A percentile compares a stretch with the other conserved stretches of the same genome.
phyloP scores from a whole-genome alignment of 2,329 filamentous ascomycete genomes.

The Cladophialophora bantiana region DNA sequence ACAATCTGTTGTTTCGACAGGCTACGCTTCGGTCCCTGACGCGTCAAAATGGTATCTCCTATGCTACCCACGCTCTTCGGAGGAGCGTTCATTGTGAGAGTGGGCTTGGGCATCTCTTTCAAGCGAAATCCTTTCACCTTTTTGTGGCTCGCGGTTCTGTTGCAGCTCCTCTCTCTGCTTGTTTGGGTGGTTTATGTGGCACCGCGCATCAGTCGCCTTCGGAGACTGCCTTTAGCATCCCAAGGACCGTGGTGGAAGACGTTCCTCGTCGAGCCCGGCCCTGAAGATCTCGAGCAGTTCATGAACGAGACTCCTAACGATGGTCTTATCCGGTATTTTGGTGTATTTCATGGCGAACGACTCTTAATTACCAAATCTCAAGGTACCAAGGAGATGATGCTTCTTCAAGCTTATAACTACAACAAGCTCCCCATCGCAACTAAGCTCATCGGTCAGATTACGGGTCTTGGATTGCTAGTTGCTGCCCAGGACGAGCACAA shows the following conservation, averaged over 20 bases:
- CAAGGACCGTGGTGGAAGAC: slow-evolving; percentile 31
- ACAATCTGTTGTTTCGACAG: neutral
- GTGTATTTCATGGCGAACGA: slow-evolving; percentile 67
- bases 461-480: slow-evolving; percentile 63
- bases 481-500: slow-evolving; percentile 91
- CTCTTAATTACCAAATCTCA: slow-evolving; percentile 67
- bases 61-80: slow-evolving; percentile 15
- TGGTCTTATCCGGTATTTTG: slow-evolving; percentile 71
- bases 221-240: slow-evolving; percentile 35
- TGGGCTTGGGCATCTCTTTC: slow-evolving; percentile 9
- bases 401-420: slow-evolving; percentile 73
- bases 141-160: slow-evolving; percentile 2
- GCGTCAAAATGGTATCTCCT: slow-evolving; percentile 2
- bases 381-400: slow-evolving; percentile 72
- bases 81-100: slow-evolving; percentile 9
- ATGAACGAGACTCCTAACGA: slow-evolving; percentile 67
- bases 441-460: slow-evolving; percentile 46
- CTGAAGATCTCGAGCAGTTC: slow-evolving; percentile 51
- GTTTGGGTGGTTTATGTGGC: slow-evolving; percentile 18
- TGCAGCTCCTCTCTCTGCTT: slow-evolving; percentile 13
- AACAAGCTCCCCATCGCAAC: slow-evolving; percentile 61
- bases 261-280: slow-evolving; percentile 25
- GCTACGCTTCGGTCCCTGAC: neutral
- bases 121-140: slow-evolving; percentile 3
- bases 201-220: slow-evolving; percentile 41